Evolutionary conservation across 2,329 filamentous ascomycete genomes (phyloP).

Genomic region (Elsinoe perseae): DNA sequence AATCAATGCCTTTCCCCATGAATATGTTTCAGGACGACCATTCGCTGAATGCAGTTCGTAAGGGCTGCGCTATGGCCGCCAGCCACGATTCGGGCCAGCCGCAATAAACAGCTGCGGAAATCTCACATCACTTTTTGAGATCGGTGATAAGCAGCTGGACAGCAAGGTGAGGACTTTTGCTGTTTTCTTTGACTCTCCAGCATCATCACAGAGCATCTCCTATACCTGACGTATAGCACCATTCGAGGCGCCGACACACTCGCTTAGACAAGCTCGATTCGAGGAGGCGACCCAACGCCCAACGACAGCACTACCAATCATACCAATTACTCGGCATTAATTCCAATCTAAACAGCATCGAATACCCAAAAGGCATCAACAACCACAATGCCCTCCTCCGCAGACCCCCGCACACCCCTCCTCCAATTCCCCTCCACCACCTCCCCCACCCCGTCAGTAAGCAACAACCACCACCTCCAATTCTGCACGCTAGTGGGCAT

Average conservation of each 20-base stretch:
- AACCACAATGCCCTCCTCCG: neutral
- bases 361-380: neutral
- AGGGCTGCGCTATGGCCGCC: neutral
- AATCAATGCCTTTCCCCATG: neutral
- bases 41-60: conserved; percentile 1
- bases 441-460: conserved; percentile 7
- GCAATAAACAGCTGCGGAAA: neutral
- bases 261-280: neutral
- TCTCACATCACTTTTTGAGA: neutral
- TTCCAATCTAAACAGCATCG: too few relatives aligned
- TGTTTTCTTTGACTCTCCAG: neutral
- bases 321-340: neutral
- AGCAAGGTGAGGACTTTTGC: neutral
- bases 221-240: neutral
- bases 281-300: neutral
- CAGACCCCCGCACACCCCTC: conserved; percentile 25
- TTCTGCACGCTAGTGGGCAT: conserved; percentile 34
- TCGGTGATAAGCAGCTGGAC: neutral
- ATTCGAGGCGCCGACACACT: neutral
- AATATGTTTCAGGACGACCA: neutral
- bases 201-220: neutral
- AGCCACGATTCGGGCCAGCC: conserved; percentile 4
- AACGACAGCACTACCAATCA: neutral
- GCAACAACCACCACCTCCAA: conserved; percentile 27
- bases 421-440: conserved; percentile 22